Evolutionary conservation across 345 rosid genomes (phyloP), one percentile per base, ranked within the genome.

Genomic region (Dovyalis caffra): DNA sequence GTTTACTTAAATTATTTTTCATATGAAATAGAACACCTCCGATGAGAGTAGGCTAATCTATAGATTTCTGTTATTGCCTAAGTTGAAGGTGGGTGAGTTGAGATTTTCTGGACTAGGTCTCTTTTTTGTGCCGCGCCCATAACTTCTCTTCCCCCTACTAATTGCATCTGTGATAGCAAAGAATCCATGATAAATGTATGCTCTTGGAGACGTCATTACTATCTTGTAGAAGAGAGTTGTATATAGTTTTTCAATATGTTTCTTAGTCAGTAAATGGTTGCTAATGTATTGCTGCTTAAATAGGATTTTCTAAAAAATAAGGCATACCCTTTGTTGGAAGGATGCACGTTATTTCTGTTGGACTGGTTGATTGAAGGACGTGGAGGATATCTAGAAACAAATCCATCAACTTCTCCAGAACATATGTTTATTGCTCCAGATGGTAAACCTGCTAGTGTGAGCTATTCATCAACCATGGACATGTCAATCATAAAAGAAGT

Each of bases 381-480:
- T 45, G 91, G 86, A 5, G 92, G 90, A 66, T 91, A 83, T 86
- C 90, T 95, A 10, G 93, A 87, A 81, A 88, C 98, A 57, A 95
- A 91, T 77, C 99, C 99, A 49, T 95, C 99, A 68, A 95, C 99
- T 26, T 95, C 98, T 71, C 99, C 98, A 32, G 99, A 95, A 70
- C 98, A 93, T 83, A 74, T 79, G 81, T 95, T 95, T 71, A 84
- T 83, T 38, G 85, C 91, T 76, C 98, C 97, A 20, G 90, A 88
- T 80, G 97, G 97, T 61, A 87, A 83, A 77, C 87, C 72, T 73
- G 98, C 97, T 45, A 85, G 90, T 78, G 95, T 95, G 73, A 93
- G 99, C 90, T 88, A 90, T 89, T 95, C 98, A 72, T 80, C 98
- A 66, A 95, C 98, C 66, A 95, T 95, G 98, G 99, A 95, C 77